Evolutionary conservation across 805 yeast species (phyloP), one percentile per base, ranked within the genome.

Genomic region (Zygosaccharomyces rouxii): DNA sequence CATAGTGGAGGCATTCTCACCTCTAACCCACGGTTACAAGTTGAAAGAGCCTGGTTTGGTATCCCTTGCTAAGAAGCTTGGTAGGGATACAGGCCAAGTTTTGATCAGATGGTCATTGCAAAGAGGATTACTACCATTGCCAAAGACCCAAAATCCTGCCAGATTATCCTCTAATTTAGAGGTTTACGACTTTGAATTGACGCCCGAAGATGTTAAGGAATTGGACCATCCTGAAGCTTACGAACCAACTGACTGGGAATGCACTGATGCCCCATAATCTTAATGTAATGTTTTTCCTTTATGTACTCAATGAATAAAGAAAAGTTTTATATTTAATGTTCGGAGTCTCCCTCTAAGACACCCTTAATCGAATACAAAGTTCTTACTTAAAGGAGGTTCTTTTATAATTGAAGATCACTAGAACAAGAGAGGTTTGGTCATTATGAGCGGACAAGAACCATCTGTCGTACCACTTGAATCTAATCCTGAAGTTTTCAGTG

Each of bases 391-490:
- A 37, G 40, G 21, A 33, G 30, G 23, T 35, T 6, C 21, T 11
- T 14, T 6, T 22, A 4, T 22, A 22, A 6, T 22, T 22, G 23
- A 22, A 22, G 5, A 22, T 22, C 23, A 22, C 4, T 6, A 6
- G 3, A 25, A 42, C 3, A 7, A 16, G 14, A 35, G 30, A 22
- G 4, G 21, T 5, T 13, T n/a, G 3, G 22, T 37, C 23, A 35
- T 25, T 25, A 51, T 44, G 52, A 30, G 35, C 10, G 19, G 37
- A 33, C 44, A 51, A 3, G 40, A 47, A 4, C 55, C 52, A 11
- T 60, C 83, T 11, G 92, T 87, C 13, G 81, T 89, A 10, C 98
- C 98, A 2, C 69, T 92, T 29, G 99, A 94, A 64, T 86, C 95
- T 6, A 88, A 89, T 58, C 99, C 99, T 0, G 84, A 76, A 7